A percentile compares a stretch with the other conserved stretches of the same genome.
Evolutionary conservation across 257 asterid genomes (phyloP).

Genomic region (Solanum tarapatanum): DNA sequence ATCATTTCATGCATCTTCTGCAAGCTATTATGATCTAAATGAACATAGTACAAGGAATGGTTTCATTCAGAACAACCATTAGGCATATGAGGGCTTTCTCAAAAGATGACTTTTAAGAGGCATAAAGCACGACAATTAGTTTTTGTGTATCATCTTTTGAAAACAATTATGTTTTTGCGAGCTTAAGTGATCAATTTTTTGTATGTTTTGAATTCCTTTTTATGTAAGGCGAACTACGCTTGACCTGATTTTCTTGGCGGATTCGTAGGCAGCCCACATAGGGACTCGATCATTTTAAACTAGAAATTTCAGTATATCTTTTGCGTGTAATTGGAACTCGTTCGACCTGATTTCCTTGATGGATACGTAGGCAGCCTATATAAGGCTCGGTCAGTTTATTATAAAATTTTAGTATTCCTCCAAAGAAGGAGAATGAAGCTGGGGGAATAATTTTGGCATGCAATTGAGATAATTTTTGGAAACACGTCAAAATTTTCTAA

Average conservation of each 20-base stretch:
- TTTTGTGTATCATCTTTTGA: background rate
- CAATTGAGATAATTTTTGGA: background rate
- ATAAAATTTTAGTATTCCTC: background rate
- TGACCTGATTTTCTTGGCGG: background rate
- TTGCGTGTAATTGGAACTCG: background rate
- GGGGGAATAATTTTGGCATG: background rate
- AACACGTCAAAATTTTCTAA: background rate
- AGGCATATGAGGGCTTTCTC: background rate
- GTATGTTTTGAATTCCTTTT: background rate
- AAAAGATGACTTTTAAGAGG: background rate
- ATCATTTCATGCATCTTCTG: background rate
- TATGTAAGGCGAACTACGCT: background rate
- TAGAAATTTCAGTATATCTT: too few relatives aligned
- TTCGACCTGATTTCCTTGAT: background rate
- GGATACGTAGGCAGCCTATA: background rate
- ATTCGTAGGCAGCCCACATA: background rate
- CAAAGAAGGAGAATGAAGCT: background rate
- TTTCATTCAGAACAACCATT: background rate
- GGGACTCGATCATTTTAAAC: background rate
- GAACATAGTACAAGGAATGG: background rate
- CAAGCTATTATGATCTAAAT: background rate
- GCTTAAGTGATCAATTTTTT: background rate
- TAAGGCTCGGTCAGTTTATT: background rate
- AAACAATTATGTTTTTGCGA: background rate
- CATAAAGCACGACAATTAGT: background rate